Base-by-base conservation (phyloP, 2,329 filamentous ascomycete species). In the Colletotrichum sublineola region DNA sequence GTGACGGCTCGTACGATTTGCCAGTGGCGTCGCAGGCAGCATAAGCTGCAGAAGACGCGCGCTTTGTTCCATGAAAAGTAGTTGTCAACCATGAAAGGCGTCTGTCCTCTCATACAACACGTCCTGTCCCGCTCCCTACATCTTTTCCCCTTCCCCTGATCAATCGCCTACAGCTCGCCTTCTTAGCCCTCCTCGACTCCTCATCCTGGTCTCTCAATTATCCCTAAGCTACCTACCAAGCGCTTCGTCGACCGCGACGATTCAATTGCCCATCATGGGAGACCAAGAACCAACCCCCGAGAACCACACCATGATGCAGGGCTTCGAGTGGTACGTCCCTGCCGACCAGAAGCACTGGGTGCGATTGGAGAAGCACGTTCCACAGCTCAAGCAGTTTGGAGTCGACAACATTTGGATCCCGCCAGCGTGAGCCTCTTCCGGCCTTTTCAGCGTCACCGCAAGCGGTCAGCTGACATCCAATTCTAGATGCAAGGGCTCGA, bases 251-350 rank as follows among this genome's bases (percentile, higher is more conserved):
- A 18, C 31, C 18, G 24, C 65, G 33, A 50, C 64, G 58, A 14
- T 40, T 36, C 52, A 48, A 53, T 40, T 36, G 66, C 55, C 55
- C 55, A 57, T 33, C 18, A 73, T 75, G 74, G 73, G 53, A 50
- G 63, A 74, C 8, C 68, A 75, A 31, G 74, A 76, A 44, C 63
- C 75, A 7, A 63, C 83, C 1, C 80, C 82, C 18, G 83, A 86
- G 77, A 88, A 88, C 74, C 82, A 82, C 77, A 87, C 89, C 63
- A 88, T 94, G 81, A 86, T 94, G 80, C 91, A 94, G 81, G 89
- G 86, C 18, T 94, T 93, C 77, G 92, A 94, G 83, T 94, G 92
- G 92, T 91, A 94, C 77, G 87, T 91, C 7, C 90, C 91, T 3
- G 88, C 87, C 48, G 88, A 92, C 70, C 82, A 88, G 72, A 84